phyloP scores from a whole-genome alignment of 2,329 filamentous ascomycete genomes.

The Fusarium sp. region DNA sequence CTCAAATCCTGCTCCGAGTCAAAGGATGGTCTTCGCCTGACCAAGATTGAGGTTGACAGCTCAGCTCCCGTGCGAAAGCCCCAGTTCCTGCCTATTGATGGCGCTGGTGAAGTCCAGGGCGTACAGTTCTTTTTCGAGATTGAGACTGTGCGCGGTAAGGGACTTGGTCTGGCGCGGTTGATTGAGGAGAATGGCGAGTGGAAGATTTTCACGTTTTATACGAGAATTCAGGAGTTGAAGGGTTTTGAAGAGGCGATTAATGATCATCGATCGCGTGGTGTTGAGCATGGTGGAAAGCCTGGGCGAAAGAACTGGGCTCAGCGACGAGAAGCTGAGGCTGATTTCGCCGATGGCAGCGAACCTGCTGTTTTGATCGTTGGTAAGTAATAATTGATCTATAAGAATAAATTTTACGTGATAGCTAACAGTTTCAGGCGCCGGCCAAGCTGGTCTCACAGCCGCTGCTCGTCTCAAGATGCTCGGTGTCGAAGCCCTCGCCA shows the following conservation, averaged over 20 bases:
- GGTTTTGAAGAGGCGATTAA: constrained; percentile 61
- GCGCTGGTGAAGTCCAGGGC: constrained; percentile 57
- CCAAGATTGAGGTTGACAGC: constrained; percentile 58
- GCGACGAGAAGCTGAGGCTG: constrained; percentile 55
- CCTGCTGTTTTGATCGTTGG: constrained; percentile 71
- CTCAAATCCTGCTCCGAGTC: constrained; percentile 46
- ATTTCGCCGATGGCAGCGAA: constrained; percentile 57
- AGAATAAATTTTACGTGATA: too few relatives aligned
- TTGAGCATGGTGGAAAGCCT: constrained; percentile 61
- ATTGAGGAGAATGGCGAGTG: constrained; percentile 57
- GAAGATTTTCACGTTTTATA: constrained; percentile 73
- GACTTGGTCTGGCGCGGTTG: constrained; percentile 65
- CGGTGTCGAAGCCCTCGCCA: constrained; percentile 62
- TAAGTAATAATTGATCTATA: constrained; percentile 41
- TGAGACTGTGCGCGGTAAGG: constrained; percentile 62
- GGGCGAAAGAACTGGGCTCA: constrained; percentile 70
- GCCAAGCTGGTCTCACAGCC: constrained; percentile 66
- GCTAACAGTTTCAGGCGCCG: constrained; percentile 55
- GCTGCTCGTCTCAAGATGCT: constrained; percentile 69
- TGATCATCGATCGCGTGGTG: constrained; percentile 62
- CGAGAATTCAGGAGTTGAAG: constrained; percentile 62
- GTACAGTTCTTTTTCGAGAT: constrained; percentile 66
- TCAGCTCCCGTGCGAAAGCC: constrained; percentile 54
- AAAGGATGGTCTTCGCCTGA: constrained; percentile 52
- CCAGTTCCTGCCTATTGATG: constrained; percentile 57